phyloP scores from a whole-genome alignment of 805 yeast species.

The Candida broadrunensis region DNA sequence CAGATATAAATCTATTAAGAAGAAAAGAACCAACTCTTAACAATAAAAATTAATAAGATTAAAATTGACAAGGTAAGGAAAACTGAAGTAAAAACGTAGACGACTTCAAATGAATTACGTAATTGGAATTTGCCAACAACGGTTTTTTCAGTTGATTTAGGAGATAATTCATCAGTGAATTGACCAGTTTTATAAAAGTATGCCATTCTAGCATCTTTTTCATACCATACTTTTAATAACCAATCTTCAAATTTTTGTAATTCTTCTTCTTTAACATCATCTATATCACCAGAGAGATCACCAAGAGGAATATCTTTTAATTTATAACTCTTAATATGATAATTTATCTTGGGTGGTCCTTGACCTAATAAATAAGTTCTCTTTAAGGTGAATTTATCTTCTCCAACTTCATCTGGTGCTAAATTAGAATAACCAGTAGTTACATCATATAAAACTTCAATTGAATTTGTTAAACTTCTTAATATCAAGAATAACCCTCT shows the following conservation, averaged over 20 bases:
- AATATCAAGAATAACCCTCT: constrained; percentile 76
- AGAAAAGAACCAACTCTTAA: neutral
- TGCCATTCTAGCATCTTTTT: constrained; percentile 74
- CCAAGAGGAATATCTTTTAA: constrained; percentile 64
- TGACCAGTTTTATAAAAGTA: constrained; percentile 54
- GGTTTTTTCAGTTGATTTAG: constrained; percentile 12
- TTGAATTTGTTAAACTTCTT: constrained; percentile 49
- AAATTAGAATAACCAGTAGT: constrained; percentile 84
- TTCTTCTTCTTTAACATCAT: constrained; percentile 40
- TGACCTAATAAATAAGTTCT: constrained; percentile 64
- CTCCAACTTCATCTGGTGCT: constrained; percentile 63
- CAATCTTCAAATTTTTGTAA: constrained; percentile 62
- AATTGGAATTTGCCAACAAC: constrained; percentile 24
- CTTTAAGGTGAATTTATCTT: constrained; percentile 65
- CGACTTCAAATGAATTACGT: constrained; percentile 14
- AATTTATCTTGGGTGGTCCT: constrained; percentile 65
- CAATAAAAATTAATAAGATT: neutral
- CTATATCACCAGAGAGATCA: constrained; percentile 34
- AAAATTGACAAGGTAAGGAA: constrained; percentile 1
- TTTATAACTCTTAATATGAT: constrained; percentile 58
- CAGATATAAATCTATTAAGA: too few species aligned
- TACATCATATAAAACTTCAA: constrained; percentile 68
- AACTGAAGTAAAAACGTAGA: constrained; percentile 8
- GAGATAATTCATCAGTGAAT: constrained; percentile 31
- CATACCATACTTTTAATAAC: constrained; percentile 71